Evolutionary conservation across 306 rosid genomes (phyloP), one percentile per base, ranked within the genome.

Genomic region (Astragalus glycyphyllos): DNA sequence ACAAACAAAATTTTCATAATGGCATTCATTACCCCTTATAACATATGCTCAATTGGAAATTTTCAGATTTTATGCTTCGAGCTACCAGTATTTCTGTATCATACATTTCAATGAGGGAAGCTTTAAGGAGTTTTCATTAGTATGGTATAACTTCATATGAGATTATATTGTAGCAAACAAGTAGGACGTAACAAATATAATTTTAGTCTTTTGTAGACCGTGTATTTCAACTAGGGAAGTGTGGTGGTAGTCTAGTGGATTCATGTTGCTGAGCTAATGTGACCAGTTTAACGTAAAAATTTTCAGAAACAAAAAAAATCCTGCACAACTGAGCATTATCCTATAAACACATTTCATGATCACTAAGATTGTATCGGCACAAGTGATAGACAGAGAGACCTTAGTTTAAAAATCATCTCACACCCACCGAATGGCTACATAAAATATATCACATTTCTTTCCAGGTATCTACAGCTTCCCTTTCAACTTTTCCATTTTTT

Each of bases 81-180:
- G 15, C 38, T 62, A 15, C 47, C 8, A n/a, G 62, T 31, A 12
- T 12, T 11, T 31, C 62, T 31, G 41, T 57, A 29, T 26, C 42
- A 65, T 4, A 46, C 56, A 65, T 45, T 13, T 45, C 4, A 12
- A 29, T 45, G 56, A 44, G 31, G 46, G 42, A 45, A 62, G 7
- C 49, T 62, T 6, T 15, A 65, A 45, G 56, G 55, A 65, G 26
- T 12, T 46, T 13, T 47, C 41, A 65, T 46, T 11, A 61, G 67
- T 61, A 38, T 10, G 49, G 67, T 15, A 38, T 60, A 16, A 38
- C 65, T 58, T 35, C 26, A 35, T 16, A 38, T 62, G 13, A 54
- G 14, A 54, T 54, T 14, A 5, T 26, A 54, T 54, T 10, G 60
- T 37, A 54, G 11, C 16, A 40, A 16, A 58, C 7, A 58, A 58